phyloP scores from a whole-genome alignment of 2,329 filamentous ascomycete genomes.

The Simplicillium sp. region DNA sequence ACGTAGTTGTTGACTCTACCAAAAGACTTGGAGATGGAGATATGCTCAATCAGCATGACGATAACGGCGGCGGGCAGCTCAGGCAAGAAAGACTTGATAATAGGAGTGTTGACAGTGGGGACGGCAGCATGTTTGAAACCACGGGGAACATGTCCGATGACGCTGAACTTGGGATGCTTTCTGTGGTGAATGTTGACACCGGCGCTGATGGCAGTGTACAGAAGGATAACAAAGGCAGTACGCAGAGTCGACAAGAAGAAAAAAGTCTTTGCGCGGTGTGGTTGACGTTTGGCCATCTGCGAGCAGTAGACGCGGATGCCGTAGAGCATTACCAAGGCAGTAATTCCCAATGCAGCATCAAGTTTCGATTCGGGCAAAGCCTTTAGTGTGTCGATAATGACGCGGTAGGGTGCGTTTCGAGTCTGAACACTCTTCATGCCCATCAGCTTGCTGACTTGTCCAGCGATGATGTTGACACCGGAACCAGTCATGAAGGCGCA shows the following conservation, averaged over 20 bases:
- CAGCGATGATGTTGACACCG: constrained; percentile 37
- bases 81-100: constrained; percentile 59
- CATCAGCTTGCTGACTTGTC: constrained; percentile 40
- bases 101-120: constrained; percentile 54
- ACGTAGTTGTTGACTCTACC: constrained; percentile 93
- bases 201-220: constrained; percentile 71
- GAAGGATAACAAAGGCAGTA: constrained; percentile 69
- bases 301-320: constrained; percentile 53
- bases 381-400: constrained; percentile 42
- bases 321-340: constrained; percentile 59
- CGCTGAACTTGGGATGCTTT: constrained; percentile 48
- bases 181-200: constrained; percentile 54
- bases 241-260: constrained; percentile 74
- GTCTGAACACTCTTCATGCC: constrained; percentile 41
- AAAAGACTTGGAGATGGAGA: constrained; percentile 95
- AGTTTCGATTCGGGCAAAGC: constrained; percentile 39
- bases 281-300: constrained; percentile 55
- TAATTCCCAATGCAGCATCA: constrained; percentile 67
- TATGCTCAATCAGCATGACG: constrained; percentile 93
- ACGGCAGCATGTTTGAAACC: constrained; percentile 74
- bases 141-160: constrained; percentile 59
- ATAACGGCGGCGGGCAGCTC: constrained; percentile 82
- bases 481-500: constrained; percentile 47
- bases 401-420: constrained; percentile 33
- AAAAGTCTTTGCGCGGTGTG: constrained; percentile 57